Base-by-base conservation (phyloP, 2,329 filamentous ascomycete genomes). In the Thelonectria blattea region DNA sequence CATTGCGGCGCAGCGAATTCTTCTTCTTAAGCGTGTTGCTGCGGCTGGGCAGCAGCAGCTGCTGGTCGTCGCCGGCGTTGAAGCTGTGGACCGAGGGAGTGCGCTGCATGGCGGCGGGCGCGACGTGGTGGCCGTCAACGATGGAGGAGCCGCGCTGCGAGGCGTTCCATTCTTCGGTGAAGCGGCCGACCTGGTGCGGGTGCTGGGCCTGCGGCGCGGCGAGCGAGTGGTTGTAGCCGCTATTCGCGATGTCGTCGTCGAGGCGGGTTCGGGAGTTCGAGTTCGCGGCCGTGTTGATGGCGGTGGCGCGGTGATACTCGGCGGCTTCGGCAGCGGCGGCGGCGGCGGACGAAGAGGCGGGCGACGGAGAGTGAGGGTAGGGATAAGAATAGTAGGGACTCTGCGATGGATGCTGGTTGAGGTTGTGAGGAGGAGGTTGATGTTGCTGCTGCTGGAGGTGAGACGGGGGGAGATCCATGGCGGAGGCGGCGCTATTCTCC, bases 11-110 rank as follows among this genome's bases (percentile, higher is more conserved):
- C 60, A 97, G 74, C 10, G 93, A 96, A 22, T 81, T 81, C 77
- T 92, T 95, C 83, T 98, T 98, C 81, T 92, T 95, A 68, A 98
- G 82, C 0, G 93, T 97, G 61, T 92, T 91, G 50, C 79, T 78
- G 43, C 84, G 77, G 51, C 79, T 77, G 27, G 83, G 75, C 42
- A 78, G 75, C 42, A 78, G 27, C 8, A 6, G 72, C 48, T 75
- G 74, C 41, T 70, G 67, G 62, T 79, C 77, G 59, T 83, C 78
- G 75, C 84, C 72, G 71, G 81, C 70, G 68, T 81, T 74, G 72
- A 78, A 84, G 68, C 83, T 85, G 57, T 83, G 82, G 62, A 83
- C 80, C 12, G 88, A 91, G 62, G 81, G 81, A 56, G 88, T 84
- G 66, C 88, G 87, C 74, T 88, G 83, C 76, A 89, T 81, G 66